Conservation (phyloP, 2,329 filamentous ascomycete species). For the Sclerotinia minor region DNA sequence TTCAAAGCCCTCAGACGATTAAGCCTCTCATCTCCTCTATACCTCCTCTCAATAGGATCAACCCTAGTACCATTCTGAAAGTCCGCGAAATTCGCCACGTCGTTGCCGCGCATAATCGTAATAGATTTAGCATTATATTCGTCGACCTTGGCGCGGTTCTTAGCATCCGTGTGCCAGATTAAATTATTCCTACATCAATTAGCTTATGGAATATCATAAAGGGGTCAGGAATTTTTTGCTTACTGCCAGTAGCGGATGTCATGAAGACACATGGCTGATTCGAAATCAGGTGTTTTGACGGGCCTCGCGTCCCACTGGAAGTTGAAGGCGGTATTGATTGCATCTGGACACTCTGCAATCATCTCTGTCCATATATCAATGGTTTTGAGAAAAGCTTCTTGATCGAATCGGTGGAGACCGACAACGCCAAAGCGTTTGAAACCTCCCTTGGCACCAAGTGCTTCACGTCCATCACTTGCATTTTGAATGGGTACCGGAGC, state of each 20-base stretch:
- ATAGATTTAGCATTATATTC: slow-evolving; percentile 3
- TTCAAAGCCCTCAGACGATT: slow-evolving; percentile 2
- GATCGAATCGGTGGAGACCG: slow-evolving; percentile 20
- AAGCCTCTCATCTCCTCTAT: slow-evolving; percentile 1
- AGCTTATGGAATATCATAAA: neutral
- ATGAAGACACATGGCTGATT: slow-evolving; percentile 23
- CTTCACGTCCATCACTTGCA: slow-evolving; percentile 20
- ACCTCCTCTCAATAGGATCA: slow-evolving; percentile 12
- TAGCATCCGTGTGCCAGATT: slow-evolving; percentile 19
- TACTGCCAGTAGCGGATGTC: slow-evolving; percentile 22
- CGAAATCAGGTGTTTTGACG: slow-evolving; percentile 7
- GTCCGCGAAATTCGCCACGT: neutral
- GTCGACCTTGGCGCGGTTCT: slow-evolving; percentile 4
- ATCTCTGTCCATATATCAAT: slow-evolving; percentile 24
- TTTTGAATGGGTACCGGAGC: slow-evolving; percentile 19
- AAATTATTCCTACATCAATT: slow-evolving; percentile 10
- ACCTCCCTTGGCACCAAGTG: slow-evolving; percentile 20
- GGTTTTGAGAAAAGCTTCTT: slow-evolving; percentile 20
- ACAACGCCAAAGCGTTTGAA: slow-evolving; percentile 25
- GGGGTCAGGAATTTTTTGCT: neutral
- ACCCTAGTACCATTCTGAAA: slow-evolving; percentile 14
- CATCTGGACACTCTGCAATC: slow-evolving; percentile 23
- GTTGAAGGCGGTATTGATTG: slow-evolving; percentile 22
- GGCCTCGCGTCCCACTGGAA: slow-evolving; percentile 25
- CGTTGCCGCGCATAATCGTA: neutral